Percentiles rank a stretch among this genome's conserved stretches.
These are phyloP conservation scores for Chaetomidium leptoderma DNA, from an alignment of 495 filamentous ascomycete species.

Conservation along the genomic window DNA sequence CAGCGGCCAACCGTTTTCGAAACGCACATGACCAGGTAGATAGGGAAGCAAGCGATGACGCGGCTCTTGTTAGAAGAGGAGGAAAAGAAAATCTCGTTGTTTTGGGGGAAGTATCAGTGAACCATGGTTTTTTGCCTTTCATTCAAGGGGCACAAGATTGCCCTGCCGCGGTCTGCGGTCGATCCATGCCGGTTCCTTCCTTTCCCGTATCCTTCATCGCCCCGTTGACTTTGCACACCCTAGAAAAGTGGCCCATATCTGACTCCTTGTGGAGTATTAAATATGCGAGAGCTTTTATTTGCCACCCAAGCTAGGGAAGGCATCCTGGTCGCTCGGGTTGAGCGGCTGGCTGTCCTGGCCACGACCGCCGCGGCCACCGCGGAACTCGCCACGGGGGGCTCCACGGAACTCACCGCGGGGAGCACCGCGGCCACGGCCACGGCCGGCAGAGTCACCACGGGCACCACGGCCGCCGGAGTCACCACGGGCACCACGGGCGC, in stretches of 20 bases:
- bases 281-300: slow-evolving; percentile 10
- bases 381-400: slow-evolving; percentile 11
- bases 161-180: neutral
- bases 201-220: neutral
- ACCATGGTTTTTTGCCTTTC: slow-evolving; percentile 9
- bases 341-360: slow-evolving; percentile 34
- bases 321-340: slow-evolving; percentile 61
- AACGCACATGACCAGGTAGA: neutral
- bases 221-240: neutral
- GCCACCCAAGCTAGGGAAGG: slow-evolving; percentile 70
- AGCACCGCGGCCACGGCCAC: slow-evolving; percentile 38
- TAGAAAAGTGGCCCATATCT: neutral
- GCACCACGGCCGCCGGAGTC: slow-evolving; percentile 33
- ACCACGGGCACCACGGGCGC: slow-evolving; percentile 46
- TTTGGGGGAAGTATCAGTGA: slow-evolving; percentile 5
- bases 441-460: slow-evolving; percentile 31
- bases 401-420: slow-evolving; percentile 32
- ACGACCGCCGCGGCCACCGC: slow-evolving; percentile 40
- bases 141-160: neutral
- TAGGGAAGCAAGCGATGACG: neutral
- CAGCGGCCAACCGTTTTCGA: slow-evolving; percentile 20
- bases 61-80: neutral
- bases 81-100: slow-evolving; percentile 9
- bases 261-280: neutral
- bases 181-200: slow-evolving; percentile 6